Percentiles rank a stretch among this genome's conserved stretches.
Evolutionary conservation across 768 basidiomycete genomes (phyloP).

Genomic region (Trametes maxima): DNA sequence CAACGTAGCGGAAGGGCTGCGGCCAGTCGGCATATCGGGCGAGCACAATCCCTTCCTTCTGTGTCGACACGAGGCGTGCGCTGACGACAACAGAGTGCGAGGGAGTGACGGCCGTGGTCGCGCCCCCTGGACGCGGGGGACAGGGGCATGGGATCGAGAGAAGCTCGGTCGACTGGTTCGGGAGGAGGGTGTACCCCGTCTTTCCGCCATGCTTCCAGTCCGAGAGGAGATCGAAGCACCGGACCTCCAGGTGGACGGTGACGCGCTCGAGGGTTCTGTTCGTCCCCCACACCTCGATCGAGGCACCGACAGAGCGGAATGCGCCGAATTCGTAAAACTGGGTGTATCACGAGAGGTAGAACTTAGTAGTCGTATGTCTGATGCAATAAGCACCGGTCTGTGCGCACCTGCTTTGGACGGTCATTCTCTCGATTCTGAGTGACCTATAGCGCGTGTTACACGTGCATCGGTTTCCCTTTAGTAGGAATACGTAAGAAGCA

Average conservation of each 20-base stretch:
- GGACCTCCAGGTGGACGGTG: conserved; percentile 60
- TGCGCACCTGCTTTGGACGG: conserved; percentile 36
- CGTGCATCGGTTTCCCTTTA: background rate
- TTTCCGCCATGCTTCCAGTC: conserved; percentile 34
- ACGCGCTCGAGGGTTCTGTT: conserved; percentile 68
- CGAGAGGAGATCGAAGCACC: conserved; percentile 57
- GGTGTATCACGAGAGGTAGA: background rate
- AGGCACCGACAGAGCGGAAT: conserved; percentile 62
- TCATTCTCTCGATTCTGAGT: conserved; percentile 33
- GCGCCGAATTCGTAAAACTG: conserved; percentile 50
- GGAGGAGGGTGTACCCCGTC: conserved; percentile 30
- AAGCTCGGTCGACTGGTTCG: conserved; percentile 47
- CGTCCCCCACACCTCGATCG: conserved; percentile 83
- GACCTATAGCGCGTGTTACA: background rate
- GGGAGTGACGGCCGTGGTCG: conserved; percentile 16
- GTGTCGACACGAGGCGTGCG: conserved; percentile 60
- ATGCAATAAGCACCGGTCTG: background rate
- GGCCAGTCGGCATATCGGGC: conserved; percentile 74
- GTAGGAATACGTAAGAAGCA: background rate
- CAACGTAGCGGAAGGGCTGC: conserved; percentile 36
- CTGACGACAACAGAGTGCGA: conserved; percentile 60
- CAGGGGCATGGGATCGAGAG: conserved; percentile 33
- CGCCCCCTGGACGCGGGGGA: conserved; percentile 13
- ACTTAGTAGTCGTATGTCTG: no score
- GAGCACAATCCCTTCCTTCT: conserved; percentile 52